Conservation (phyloP, 805 yeast species). For the Clavispora santaluciae region DNA sequence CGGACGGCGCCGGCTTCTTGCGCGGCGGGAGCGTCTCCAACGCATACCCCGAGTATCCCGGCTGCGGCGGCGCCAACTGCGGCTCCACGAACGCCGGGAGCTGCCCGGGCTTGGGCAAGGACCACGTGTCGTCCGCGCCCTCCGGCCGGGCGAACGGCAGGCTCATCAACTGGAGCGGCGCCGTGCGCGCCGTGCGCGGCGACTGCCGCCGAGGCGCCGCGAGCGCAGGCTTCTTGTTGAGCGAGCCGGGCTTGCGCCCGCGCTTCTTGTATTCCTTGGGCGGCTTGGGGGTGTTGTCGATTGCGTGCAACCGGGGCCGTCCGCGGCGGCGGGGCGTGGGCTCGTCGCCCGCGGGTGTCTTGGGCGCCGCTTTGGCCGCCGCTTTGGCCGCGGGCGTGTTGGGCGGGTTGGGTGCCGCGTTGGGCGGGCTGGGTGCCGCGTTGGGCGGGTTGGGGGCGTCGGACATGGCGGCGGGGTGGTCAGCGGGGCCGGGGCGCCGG, state of each 20-base stretch:
- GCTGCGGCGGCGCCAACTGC: constrained; percentile 45
- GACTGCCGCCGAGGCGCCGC: neutral
- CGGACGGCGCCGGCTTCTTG: constrained; percentile 50
- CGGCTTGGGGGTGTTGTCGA: neutral
- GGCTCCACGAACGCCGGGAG: constrained; percentile 52
- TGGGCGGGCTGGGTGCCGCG: too few relatives aligned
- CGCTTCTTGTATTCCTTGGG: constrained; percentile 1
- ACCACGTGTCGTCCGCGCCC: neutral
- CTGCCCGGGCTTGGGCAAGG: neutral
- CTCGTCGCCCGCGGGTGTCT: too few relatives aligned
- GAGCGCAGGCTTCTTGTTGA: neutral
- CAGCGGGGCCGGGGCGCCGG: too few relatives aligned
- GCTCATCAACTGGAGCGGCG: neutral
- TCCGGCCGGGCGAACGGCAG: constrained; percentile 1
- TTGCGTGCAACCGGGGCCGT: neutral
- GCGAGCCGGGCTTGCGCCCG: constrained; percentile 3
- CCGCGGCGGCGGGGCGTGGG: neutral
- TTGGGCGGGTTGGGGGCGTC: too few relatives aligned
- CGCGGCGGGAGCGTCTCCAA: constrained; percentile 67
- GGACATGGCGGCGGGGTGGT: neutral
- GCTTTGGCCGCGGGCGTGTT: too few relatives aligned
- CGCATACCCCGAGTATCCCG: constrained; percentile 69
- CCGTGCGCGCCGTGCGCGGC: neutral
- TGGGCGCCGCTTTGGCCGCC: too few relatives aligned
- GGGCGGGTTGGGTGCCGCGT: too few relatives aligned